Base-by-base conservation (phyloP, 345 rosid genomes). In the Brassica nigra region DNA sequence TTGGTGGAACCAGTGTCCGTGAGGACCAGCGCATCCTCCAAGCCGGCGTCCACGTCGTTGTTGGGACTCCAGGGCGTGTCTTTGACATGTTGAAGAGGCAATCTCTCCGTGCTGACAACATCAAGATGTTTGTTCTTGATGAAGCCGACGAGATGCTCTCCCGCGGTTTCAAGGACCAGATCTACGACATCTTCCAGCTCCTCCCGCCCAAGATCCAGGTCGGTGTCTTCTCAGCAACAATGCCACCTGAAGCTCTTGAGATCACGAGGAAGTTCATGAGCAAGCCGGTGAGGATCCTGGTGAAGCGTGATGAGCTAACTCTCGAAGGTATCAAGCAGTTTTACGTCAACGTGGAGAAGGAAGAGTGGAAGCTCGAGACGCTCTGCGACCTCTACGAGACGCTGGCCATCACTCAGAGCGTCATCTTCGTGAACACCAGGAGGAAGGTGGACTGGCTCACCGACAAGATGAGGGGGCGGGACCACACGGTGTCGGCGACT, bases 101-200 rank as follows among this genome's bases (percentile, higher is more conserved):
- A 52, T 91, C 92, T 18, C 91, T 90, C 30, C 90, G 89, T 28
- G 89, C 92, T 14, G 95, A 90, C 72, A 0, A 73, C 73, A 90
- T 90, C 68, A 87, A 77, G 86, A 90, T 90, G 86, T 90, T 90
- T 83, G 90, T 88, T 27, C 82, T 90, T 80, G 95, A 90, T 76
- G 95, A 90, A 78, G 95, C 95, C 55, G 95, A 90, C 82, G 95
- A 90, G 55, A 90, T 90, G 95, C 92, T 90, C 71, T 90, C 95
- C 20, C 91, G 95, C 63, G 95, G 95, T 73, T 91, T 91, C 77
- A 91, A 91, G 84, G 95, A 91, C 81, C 95, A 91, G 94, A 89
- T 91, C 83, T 91, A 89, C 71, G 92, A 91, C 80, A 88, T 89
- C 15, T 91, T 89, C 87, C 96, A 89, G 84, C 88, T 87, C 77